Evolutionary conservation across 2,329 filamentous ascomycete genomes (phyloP).

Genomic region (Penicillium sp.): DNA sequence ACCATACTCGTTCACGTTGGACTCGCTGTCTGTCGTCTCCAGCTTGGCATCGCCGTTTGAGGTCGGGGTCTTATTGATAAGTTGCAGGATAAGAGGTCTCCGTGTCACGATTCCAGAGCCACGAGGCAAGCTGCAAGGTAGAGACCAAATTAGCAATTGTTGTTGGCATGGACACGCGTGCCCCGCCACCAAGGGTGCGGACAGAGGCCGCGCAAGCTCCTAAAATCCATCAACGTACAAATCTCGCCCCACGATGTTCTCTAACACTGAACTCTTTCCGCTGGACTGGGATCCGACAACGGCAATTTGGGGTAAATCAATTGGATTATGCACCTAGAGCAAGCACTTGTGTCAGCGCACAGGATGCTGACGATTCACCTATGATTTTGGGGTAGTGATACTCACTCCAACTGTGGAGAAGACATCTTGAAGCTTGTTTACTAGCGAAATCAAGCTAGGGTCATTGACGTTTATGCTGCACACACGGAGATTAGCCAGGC

Average conservation of each 20-base stretch:
- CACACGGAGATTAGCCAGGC: conserved; percentile 28
- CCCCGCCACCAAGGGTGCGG: conserved; percentile 16
- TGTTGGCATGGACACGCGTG: conserved; percentile 18
- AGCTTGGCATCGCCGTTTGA: conserved; percentile 70
- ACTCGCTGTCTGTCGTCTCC: conserved; percentile 74
- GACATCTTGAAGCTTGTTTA: conserved; percentile 99
- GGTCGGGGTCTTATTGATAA: conserved; percentile 80
- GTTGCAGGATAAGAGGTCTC: conserved; percentile 91
- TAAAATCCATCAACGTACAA: conserved; percentile 66
- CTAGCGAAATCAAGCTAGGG: conserved; percentile 71
- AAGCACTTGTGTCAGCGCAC: conserved; percentile 29
- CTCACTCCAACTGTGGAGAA: conserved; percentile 90
- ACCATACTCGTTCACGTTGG: conserved; percentile 95
- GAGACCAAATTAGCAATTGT: conserved; percentile 29
- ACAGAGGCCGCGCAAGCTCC: conserved; percentile 1
- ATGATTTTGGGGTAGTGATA: conserved; percentile 22
- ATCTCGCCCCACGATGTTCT: conserved; percentile 98
- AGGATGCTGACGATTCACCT: conserved; percentile 7
- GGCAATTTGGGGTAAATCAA: conserved; percentile 96
- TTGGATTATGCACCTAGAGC: conserved; percentile 87
- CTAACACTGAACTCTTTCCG: conserved; percentile 97
- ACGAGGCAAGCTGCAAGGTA: conserved; percentile 74
- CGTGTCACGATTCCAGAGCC: conserved; percentile 96
- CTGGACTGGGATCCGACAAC: conserved; percentile 98
- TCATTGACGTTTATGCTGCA: conserved; percentile 70